Base-by-base conservation (phyloP, 768 basidiomycete genomes). In the Naematelia aurantialba region DNA sequence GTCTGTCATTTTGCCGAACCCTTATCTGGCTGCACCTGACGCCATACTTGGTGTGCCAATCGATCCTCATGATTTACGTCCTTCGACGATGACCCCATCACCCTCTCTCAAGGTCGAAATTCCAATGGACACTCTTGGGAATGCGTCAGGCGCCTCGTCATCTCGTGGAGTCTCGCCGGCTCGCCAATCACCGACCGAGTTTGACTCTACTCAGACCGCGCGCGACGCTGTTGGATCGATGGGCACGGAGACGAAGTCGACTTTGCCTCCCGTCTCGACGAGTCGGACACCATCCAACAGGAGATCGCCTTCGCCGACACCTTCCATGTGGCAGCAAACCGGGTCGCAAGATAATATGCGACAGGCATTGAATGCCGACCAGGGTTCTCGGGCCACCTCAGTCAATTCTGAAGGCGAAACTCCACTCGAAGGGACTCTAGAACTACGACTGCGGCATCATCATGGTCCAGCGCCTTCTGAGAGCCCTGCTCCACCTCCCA, bases 381-480 rank as follows among this genome's bases (percentile, higher is more conserved):
- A 19, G 13, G 39, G 52, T 39, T 8, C 34, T 39, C 34, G 34
- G 17, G 34, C 34, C 8, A 39, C 34, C 8, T 39, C 34, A 17
- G 34, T 39, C 34, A 26, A 19, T 47, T 26, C 25, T 47, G 46
- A 47, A 21, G 46, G 25, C 46, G 46, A 47, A 21, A 47, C 46
- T 19, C 46, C 25, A 5, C 46, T 26, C n/a, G 46, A 47, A 47
- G 46, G 46, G 11, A 19, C 25, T 8, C 17, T 39, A 17, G 56
- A 63, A n/a, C 58, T 48, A 3, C 49, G 52, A 3, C 58, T 59
- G 2, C 61, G 56, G 13, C 68, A 69, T 54, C 61, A 64, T 27
- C 61, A 59, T 47, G 68, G 65, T 8, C 55, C 58, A 17, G 30
- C n/a, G 14, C 58, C 53, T 14, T 26, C 30, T 5, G 45, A 42